Evolutionary conservation across 2,329 filamentous ascomycete species (phyloP).

Genomic region (Alternaria tenuissima): DNA sequence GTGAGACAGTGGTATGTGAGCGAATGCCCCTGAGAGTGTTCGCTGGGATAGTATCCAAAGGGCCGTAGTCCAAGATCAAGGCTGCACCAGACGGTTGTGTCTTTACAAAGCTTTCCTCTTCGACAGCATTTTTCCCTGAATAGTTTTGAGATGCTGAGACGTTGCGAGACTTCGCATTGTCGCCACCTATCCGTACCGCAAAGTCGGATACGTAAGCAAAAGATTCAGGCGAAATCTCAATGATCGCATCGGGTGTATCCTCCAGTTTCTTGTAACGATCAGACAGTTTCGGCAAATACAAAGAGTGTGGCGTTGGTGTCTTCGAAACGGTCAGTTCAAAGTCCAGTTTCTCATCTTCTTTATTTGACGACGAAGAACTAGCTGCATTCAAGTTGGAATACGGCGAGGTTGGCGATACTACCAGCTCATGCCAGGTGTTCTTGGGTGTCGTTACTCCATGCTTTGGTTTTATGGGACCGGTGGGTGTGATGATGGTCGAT

Average conservation of each 20-base stretch:
- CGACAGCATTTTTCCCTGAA: conserved; percentile 21
- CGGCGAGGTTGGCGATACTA: conserved; percentile 52
- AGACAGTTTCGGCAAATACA: conserved; percentile 84
- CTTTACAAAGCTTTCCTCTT: conserved; percentile 58
- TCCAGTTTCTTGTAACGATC: conserved; percentile 80
- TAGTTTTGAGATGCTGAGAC: conserved; percentile 53
- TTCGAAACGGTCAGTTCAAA: conserved; percentile 86
- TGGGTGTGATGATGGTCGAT: conserved; percentile 58
- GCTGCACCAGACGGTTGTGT: conserved; percentile 78
- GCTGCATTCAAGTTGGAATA: conserved; percentile 52
- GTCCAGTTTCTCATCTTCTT: conserved; percentile 65
- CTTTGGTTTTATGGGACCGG: conserved; percentile 56
- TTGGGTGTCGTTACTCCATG: conserved; percentile 46
- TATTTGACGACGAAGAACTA: conserved; percentile 19
- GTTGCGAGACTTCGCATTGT: conserved; percentile 31
- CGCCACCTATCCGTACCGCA: conserved; percentile 81
- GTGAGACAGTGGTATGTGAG: conserved; percentile 76
- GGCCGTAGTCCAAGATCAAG: conserved; percentile 95
- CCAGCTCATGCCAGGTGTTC: conserved; percentile 55
- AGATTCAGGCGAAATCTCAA: conserved; percentile 91
- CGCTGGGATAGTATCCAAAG: conserved; percentile 76
- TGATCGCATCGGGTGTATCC: conserved; percentile 70
- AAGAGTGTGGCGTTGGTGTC: conserved; percentile 78
- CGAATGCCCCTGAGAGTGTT: conserved; percentile 93
- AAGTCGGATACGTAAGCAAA: conserved; percentile 82